Percentiles rank a stretch among this genome's conserved stretches.
These are phyloP conservation scores for Coniochaeta prunicola DNA, from an alignment of 2,329 filamentous ascomycete species.

Conservation along the genomic window DNA sequence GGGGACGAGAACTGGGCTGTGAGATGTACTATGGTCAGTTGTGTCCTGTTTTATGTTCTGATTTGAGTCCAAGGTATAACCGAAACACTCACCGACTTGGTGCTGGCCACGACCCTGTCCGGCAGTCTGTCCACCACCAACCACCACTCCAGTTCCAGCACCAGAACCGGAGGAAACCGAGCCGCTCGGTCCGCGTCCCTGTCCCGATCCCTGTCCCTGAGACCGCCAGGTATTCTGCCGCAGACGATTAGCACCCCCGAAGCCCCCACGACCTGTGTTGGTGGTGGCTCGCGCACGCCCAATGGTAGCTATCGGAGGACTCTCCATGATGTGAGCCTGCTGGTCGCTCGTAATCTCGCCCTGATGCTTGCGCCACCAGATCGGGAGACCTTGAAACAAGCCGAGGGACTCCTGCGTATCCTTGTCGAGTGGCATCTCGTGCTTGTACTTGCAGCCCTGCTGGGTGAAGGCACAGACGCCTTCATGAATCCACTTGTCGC, in stretches of 20 bases:
- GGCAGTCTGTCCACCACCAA: neutral
- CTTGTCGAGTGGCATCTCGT: constrained; percentile 74
- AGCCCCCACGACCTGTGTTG: neutral
- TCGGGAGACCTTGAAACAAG: constrained; percentile 56
- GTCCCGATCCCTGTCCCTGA: neutral
- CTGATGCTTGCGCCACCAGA: constrained; percentile 52
- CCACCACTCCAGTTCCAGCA: neutral
- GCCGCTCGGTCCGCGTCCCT: neutral
- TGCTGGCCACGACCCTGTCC: neutral
- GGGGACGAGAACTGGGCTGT: constrained; percentile 1
- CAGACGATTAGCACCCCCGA: neutral
- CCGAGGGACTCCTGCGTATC: constrained; percentile 63
- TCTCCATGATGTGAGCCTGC: neutral
- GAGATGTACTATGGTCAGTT: neutral
- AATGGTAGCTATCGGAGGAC: neutral
- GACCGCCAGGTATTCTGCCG: neutral
- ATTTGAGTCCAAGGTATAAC: neutral
- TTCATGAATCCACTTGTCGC: constrained; percentile 83
- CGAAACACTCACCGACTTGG: neutral
- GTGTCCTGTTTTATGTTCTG: neutral
- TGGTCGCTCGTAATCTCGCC: constrained; percentile 29
- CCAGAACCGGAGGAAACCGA: neutral
- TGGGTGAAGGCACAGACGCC: constrained; percentile 80
- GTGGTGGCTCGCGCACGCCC: neutral
- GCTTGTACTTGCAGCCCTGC: constrained; percentile 82